Evolutionary conservation across 2,329 filamentous ascomycete species (phyloP).

Genomic region (Trichophyton mentagrophytes): DNA sequence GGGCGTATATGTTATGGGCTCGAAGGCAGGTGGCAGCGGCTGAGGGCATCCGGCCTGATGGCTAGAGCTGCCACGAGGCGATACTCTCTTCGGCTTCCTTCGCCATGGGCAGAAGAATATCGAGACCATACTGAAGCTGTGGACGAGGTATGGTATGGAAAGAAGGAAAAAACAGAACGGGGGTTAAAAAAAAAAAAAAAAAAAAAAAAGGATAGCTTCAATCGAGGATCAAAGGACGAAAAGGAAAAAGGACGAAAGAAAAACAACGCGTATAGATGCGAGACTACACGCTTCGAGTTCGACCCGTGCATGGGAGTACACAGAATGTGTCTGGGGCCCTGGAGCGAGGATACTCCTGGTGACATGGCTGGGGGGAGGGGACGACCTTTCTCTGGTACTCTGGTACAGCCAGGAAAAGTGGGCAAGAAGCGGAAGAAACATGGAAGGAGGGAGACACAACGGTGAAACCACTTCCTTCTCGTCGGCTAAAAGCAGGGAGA

Average conservation of each 20-base stretch:
- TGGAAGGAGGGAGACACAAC: neutral
- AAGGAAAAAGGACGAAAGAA: neutral
- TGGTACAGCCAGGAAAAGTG: neutral
- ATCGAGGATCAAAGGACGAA: neutral
- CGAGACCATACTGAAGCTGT: neutral
- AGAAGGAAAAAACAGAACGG: neutral
- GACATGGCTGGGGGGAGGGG: neutral
- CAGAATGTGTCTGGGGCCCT: neutral
- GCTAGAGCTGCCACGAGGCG: neutral
- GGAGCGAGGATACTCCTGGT: neutral
- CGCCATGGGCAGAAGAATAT: constrained; percentile 3
- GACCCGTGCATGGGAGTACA: too few species aligned
- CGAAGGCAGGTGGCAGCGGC: neutral
- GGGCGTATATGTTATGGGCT: neutral
- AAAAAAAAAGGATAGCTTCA: too few species aligned
- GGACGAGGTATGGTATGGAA: neutral
- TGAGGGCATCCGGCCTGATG: neutral
- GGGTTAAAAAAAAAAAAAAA: too few species aligned
- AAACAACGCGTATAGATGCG: neutral
- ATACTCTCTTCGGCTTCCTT: neutral
- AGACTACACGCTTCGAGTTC: too few species aligned
- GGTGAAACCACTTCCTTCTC: neutral
- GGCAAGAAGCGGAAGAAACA: neutral
- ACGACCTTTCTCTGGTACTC: neutral
- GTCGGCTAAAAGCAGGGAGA: neutral